These are phyloP conservation scores for Akanthomyces muscarius DNA, from an alignment of 2,329 filamentous ascomycete species.

Conservation along the genomic window DNA sequence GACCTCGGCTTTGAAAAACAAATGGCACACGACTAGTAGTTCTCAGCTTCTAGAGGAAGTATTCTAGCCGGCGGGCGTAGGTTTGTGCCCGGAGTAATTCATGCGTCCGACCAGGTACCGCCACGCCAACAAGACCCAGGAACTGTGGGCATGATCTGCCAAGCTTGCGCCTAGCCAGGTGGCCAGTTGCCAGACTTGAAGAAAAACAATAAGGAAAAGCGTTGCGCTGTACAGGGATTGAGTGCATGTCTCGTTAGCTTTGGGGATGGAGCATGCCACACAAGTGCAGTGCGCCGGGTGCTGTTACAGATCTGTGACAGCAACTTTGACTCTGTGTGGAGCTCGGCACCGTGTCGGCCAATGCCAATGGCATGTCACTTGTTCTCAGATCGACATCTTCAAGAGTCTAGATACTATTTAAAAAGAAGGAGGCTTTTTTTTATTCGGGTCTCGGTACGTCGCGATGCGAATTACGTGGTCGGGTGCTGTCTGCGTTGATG, in stretches of 20 bases:
- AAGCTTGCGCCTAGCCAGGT: background rate
- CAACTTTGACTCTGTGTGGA: background rate
- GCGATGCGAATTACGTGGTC: background rate
- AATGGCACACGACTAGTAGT: too few species aligned
- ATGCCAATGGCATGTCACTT: background rate
- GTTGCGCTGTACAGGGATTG: background rate
- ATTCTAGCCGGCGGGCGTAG: too few species aligned
- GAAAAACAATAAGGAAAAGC: background rate
- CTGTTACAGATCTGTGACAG: constrained; percentile 1
- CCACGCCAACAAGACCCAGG: too few species aligned
- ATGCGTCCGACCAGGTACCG: too few species aligned
- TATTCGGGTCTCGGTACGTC: background rate
- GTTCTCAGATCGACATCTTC: background rate
- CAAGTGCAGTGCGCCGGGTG: background rate
- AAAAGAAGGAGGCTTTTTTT: background rate
- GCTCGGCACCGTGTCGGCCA: background rate
- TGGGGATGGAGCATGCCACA: background rate
- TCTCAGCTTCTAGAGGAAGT: too few species aligned
- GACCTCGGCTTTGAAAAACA: background rate
- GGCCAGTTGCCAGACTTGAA: background rate
- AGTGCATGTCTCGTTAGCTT: background rate
- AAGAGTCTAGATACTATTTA: background rate
- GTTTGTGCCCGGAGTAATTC: too few species aligned
- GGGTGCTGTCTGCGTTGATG: too few species aligned
- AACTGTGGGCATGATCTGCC: background rate